Conservation (phyloP, 1,284 basidiomycete genomes). For the Pascua guehoae region DNA sequence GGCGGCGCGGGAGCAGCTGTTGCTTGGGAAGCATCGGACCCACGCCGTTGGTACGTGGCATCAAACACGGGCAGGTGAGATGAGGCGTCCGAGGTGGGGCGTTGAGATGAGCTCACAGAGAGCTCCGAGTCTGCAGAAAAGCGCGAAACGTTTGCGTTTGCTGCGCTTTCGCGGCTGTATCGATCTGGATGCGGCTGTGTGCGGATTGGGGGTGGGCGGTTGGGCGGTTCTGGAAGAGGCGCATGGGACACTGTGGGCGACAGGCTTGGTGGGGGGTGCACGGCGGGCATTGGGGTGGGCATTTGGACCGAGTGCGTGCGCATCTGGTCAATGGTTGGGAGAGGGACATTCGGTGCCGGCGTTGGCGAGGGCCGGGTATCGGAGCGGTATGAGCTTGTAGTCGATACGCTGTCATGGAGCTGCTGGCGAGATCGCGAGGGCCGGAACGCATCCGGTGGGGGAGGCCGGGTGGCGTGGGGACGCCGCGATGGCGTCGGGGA, state of each 20-base stretch:
- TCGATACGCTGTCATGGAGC: neutral
- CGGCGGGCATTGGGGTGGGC: too few species aligned
- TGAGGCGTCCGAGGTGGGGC: slow-evolving; percentile 1
- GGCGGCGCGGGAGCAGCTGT: too few species aligned
- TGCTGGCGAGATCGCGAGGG: slow-evolving; percentile 28
- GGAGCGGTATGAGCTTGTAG: too few species aligned
- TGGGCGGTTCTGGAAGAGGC: too few species aligned
- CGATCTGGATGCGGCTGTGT: slow-evolving; percentile 23
- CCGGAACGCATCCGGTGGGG: slow-evolving; percentile 49
- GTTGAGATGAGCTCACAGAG: slow-evolving; percentile 1
- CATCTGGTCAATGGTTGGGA: too few species aligned
- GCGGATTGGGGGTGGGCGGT: too few species aligned
- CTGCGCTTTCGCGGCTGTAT: slow-evolving; percentile 28
- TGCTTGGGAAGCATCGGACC: too few species aligned
- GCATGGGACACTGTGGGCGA: neutral
- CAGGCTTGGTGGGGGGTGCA: too few species aligned
- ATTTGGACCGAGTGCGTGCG: too few species aligned
- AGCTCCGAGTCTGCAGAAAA: slow-evolving; percentile 45
- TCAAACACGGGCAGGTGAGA: too few species aligned
- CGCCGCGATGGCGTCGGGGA: neutral
- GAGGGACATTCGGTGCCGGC: too few species aligned
- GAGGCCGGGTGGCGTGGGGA: slow-evolving; percentile 23
- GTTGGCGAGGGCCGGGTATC: neutral
- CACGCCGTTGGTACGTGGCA: too few species aligned
- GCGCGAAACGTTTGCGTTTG: slow-evolving; percentile 25